Evolutionary conservation across 495 filamentous ascomycete genomes (phyloP).

Genomic region (Poronia punctata): DNA sequence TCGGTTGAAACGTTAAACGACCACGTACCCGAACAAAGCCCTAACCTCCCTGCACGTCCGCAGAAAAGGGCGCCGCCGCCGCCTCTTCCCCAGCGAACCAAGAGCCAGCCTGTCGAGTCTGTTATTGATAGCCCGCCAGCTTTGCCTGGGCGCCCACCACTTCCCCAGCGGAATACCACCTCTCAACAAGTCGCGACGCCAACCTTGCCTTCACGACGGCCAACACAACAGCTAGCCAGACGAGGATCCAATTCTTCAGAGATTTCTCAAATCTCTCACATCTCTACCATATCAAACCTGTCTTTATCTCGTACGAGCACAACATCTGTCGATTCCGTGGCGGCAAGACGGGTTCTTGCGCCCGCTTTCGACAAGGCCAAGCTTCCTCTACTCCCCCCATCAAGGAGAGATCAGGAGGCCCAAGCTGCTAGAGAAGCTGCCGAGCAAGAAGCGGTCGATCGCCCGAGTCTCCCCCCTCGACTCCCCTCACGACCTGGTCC

Average conservation of each 20-base stretch:
- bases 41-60: constrained; percentile 32
- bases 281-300: constrained; percentile 36
- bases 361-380: constrained; percentile 43
- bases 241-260: constrained; percentile 43
- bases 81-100: constrained; percentile 33
- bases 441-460: constrained; percentile 22
- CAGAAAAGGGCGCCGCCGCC: constrained; percentile 24
- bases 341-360: constrained; percentile 33
- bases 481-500: constrained; percentile 32
- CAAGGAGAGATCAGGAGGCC: constrained; percentile 39
- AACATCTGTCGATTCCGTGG: constrained; percentile 19
- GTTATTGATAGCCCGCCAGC: constrained; percentile 15
- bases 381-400: constrained; percentile 43
- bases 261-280: constrained; percentile 33
- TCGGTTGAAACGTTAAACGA: constrained; percentile 18
- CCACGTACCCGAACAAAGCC: constrained; percentile 17
- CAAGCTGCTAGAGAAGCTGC: constrained; percentile 31
- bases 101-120: constrained; percentile 15
- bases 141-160: constrained; percentile 28
- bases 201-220: constrained; percentile 33
- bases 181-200: constrained; percentile 29
- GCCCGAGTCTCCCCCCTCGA: constrained; percentile 33
- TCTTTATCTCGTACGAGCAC: constrained; percentile 32
- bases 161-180: constrained; percentile 29
- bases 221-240: constrained; percentile 26